Evolutionary conservation across 2,329 filamentous ascomycete genomes (phyloP).

Genomic region (Cryphonectria naterciae): DNA sequence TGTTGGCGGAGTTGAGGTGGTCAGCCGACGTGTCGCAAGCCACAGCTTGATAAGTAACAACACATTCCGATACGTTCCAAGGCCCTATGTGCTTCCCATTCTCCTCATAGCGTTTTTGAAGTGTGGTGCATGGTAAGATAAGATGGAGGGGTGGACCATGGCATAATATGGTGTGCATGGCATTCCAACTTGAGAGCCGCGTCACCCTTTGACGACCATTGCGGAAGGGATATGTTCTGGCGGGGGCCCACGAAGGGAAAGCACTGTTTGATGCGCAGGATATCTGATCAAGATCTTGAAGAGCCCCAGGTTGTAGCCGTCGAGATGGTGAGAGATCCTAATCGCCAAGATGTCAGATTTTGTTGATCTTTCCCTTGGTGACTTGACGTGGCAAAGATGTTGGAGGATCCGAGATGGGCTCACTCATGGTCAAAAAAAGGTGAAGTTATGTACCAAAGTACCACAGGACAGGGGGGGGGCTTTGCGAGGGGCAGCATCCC

Average conservation of each 20-base stretch:
- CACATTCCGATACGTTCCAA: not conserved
- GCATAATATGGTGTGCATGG: slow-evolving; percentile 5
- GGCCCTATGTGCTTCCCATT: no score
- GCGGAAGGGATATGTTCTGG: not conserved
- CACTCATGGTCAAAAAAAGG: not conserved
- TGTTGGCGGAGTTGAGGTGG: not conserved
- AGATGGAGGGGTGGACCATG: not conserved
- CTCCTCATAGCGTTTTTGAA: not conserved
- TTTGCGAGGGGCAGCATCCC: not conserved
- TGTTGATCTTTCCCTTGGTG: not conserved
- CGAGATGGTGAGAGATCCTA: not conserved
- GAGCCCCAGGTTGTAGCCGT: not conserved
- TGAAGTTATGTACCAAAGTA: not conserved
- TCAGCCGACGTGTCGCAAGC: not conserved
- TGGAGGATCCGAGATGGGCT: not conserved
- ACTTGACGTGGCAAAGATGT: not conserved
- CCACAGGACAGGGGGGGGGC: not conserved
- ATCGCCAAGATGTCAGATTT: not conserved
- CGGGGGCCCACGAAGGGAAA: not conserved
- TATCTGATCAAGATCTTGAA: not conserved
- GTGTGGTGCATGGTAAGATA: not conserved
- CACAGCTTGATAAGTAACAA: not conserved
- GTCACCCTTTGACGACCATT: slow-evolving; percentile 4
- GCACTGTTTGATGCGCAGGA: not conserved
- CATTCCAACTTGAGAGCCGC: slow-evolving; percentile 6